Base-by-base conservation (phyloP, 2,329 filamentous ascomycete species). In the Chrysoporthe puriensis region DNA sequence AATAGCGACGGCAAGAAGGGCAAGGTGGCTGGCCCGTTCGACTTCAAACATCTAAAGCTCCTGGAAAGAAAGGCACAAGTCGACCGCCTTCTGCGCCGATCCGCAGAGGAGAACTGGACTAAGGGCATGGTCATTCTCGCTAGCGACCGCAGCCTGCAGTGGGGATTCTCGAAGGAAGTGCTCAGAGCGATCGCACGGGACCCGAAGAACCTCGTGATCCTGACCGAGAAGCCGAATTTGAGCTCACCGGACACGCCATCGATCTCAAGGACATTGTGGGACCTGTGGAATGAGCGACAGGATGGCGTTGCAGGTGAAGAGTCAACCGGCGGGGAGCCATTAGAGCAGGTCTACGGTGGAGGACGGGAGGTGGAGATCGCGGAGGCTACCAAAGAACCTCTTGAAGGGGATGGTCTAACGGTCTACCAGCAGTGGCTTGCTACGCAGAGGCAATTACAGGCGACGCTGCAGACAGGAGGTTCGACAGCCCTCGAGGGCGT, bases 361-460 rank as follows among this genome's bases (percentile, higher is more conserved):
- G 89, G 89, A 21, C 84, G 85, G 68, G 83, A 88, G 67, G 76
- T 94, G 18, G 82, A 88, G 66, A 79, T 93, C 58, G 82, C 79
- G 8, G 85, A 92, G 67, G 84, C 88, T 6, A 84, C 87, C 73
- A 86, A 88, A 62, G 84, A 89, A 61, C 85, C 90, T 1, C 81
- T 97, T 0, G 89, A 92, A 74, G 89, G 90, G 1, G 89, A 91
- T 52, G 95, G 98, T 73, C 84, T 96, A 14, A 81, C 86, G 16
- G 81, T 94, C 1, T 98, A 99, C 75, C 94, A 98, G 74, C 94
- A 97, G 75, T 97, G 94, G 84, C 85, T 97, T 11, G 93, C 94
- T 0, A 94, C 93, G 4, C 93, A 97, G 77, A 87, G 92, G 42
- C 94, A 97, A 75, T 84, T 97, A 8, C 92, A 97, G 74, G 92